phyloP scores from a whole-genome alignment of 441 rosid species.

The Melastoma candidum region DNA sequence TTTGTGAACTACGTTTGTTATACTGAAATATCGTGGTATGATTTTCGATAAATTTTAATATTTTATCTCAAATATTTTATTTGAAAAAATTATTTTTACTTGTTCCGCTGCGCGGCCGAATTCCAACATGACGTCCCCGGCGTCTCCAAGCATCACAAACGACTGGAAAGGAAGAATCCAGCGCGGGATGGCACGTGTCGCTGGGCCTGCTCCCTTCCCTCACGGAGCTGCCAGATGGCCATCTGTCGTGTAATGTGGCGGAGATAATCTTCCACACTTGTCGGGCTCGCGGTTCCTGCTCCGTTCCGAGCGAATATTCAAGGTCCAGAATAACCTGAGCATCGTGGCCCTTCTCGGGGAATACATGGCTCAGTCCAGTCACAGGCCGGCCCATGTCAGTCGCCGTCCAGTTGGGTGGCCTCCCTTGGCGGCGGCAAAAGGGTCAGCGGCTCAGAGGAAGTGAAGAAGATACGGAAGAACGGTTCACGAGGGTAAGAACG shows the following conservation, averaged over 20 bases:
- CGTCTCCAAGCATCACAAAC: conserved; percentile 16
- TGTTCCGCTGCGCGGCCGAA: no score
- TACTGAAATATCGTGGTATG: no score
- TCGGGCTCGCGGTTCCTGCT: conserved; percentile 13
- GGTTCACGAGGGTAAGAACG: not conserved
- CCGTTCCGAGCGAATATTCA: conserved; percentile 74
- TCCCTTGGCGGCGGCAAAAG: no score
- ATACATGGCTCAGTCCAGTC: conserved; percentile 64
- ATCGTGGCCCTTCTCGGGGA: conserved; percentile 73
- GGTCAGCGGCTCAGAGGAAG: no score
- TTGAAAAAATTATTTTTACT: no score
- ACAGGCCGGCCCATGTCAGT: conserved; percentile 24
- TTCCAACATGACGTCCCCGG: conserved; percentile 22
- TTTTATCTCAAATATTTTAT: no score
- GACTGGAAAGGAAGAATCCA: conserved; percentile 17
- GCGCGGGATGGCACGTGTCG: conserved; percentile 14
- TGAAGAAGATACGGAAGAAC: no score
- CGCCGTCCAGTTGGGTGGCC: conserved; percentile 29
- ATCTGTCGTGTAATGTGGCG: conserved; percentile 83
- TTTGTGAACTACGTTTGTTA: no score
- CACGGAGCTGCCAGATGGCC: conserved; percentile 76
- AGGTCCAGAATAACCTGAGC: conserved; percentile 69
- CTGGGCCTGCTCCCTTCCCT: conserved; percentile 49
- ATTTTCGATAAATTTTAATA: no score
- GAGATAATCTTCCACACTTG: conserved; percentile 82